Evolutionary conservation across 495 filamentous ascomycete genomes (phyloP).

Genomic region (Tetracladium setigerum): DNA sequence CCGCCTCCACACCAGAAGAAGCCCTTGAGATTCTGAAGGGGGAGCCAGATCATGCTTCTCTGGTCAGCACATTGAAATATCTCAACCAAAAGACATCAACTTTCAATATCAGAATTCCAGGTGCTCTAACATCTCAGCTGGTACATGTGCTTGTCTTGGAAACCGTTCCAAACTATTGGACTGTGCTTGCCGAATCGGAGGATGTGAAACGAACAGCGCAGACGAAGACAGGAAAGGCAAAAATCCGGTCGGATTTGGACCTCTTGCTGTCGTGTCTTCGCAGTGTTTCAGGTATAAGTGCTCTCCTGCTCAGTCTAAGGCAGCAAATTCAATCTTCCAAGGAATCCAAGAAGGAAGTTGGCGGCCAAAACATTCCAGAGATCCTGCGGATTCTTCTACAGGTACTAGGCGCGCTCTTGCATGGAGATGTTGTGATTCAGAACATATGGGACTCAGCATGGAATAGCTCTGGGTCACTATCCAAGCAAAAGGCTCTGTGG

Average conservation of each 20-base stretch:
- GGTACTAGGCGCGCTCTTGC: slow-evolving; percentile 45
- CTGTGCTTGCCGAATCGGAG: slow-evolving; percentile 41
- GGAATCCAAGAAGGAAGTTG: slow-evolving; percentile 29
- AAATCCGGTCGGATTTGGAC: slow-evolving; percentile 20
- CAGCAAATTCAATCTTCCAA: slow-evolving; percentile 39
- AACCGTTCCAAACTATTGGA: slow-evolving; percentile 74
- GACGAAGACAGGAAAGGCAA: slow-evolving; percentile 1
- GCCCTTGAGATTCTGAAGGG: slow-evolving; percentile 56
- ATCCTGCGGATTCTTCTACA: slow-evolving; percentile 28
- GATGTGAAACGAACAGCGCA: slow-evolving; percentile 16
- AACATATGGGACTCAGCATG: slow-evolving; percentile 39
- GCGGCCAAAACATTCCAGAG: slow-evolving; percentile 32
- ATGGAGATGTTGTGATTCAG: slow-evolving; percentile 42
- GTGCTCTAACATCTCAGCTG: slow-evolving; percentile 59
- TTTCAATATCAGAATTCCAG: slow-evolving; percentile 57
- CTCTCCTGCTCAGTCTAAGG: slow-evolving; percentile 55
- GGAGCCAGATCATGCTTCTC: slow-evolving; percentile 52
- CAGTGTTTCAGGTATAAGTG: slow-evolving; percentile 66
- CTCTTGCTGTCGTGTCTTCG: slow-evolving; percentile 59
- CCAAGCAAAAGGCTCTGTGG: slow-evolving; percentile 48
- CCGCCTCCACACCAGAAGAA: slow-evolving; percentile 35
- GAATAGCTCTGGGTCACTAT: neutral
- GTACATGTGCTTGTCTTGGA: slow-evolving; percentile 59
- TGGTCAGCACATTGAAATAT: slow-evolving; percentile 44
- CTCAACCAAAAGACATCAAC: slow-evolving; percentile 34